Evolutionary conservation across 805 yeast species (phyloP), one percentile per base, ranked within the genome.

Genomic region (Cyberlindnera suaveolens): DNA sequence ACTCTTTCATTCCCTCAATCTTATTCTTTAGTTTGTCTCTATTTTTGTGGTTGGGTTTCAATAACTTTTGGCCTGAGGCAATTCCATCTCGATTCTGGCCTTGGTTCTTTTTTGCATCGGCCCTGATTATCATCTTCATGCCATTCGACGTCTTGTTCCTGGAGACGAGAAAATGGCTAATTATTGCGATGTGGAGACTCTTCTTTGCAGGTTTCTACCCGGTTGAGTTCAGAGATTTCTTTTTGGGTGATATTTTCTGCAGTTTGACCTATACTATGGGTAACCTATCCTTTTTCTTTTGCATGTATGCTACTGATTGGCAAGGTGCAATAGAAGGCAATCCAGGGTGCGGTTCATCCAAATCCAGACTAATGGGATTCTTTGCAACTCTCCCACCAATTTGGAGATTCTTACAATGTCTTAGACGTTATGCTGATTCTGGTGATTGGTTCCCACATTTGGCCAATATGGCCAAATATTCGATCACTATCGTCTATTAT

Each of bases 401-500:
- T 35, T 88, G 96, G 89, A 84, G 99, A 65, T 78, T 85, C 44
- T 58, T 91, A 43, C 99, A 93, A 61, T 93, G 99, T 64, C 60
- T 84, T 30, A 70, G 99, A 54, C 95, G 99, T 74, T 93, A 74
- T 60, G 78, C 81, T 23, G 99, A 93, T 59, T 84, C 97, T 0
- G 91, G 95, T 3, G 96, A 90, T 56, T 83, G 90, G 85, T 93
- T 93, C 59, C 99, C 99, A 0, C 99, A 93, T 70, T 64, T 91
- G 45, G 91, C 96, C 5, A 93, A 93, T 56, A 87, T 87, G 71
- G 55, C 71, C 30, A 93, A 93, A 62, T 93, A 91, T 60, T 55
- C 74, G 1, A 64, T 82, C 31, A 75, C 90, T 2, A 73, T 85
- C 3, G 54, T 76, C 18, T 88, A 86, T 62, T 82, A 85, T 62